These are phyloP conservation scores for Colletotrichum destructivum DNA, from an alignment of 2,329 filamentous ascomycete genomes.

Conservation along the genomic window DNA sequence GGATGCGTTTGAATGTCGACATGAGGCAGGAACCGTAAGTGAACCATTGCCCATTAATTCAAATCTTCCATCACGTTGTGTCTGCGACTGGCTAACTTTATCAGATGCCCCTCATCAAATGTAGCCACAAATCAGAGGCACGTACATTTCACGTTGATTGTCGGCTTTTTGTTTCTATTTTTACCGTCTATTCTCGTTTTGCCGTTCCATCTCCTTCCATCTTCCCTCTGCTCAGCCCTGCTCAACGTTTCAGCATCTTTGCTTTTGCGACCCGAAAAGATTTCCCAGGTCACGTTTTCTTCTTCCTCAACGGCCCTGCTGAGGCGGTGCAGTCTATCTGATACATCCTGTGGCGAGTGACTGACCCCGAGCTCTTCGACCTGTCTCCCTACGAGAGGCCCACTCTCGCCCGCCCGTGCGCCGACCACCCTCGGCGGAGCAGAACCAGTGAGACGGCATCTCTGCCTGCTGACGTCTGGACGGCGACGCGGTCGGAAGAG, in stretches of 20 bases:
- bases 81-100: too few species aligned
- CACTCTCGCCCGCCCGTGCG: conserved; percentile 7
- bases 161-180: too few species aligned
- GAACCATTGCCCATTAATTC: too few species aligned
- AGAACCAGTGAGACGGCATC: background rate
- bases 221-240: conserved; percentile 11
- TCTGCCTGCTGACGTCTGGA: conserved; percentile 4
- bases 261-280: background rate
- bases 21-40: too few species aligned
- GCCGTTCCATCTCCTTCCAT: background rate
- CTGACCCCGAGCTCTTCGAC: background rate
- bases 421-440: background rate
- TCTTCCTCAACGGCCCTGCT: background rate
- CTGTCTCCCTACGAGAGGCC: conserved; percentile 3
- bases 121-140: too few species aligned
- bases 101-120: too few species aligned
- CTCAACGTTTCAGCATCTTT: background rate
- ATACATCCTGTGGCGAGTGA: conserved; percentile 3
- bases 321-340: conserved; percentile 7
- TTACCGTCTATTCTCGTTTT: too few species aligned
- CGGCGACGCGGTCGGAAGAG: conserved; percentile 5
- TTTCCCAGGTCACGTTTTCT: background rate
- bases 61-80: too few species aligned
- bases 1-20: too few species aligned
- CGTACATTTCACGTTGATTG: too few species aligned